Conservation (phyloP, 176 grass and related monocot species). For the Ananas comosus region DNA sequence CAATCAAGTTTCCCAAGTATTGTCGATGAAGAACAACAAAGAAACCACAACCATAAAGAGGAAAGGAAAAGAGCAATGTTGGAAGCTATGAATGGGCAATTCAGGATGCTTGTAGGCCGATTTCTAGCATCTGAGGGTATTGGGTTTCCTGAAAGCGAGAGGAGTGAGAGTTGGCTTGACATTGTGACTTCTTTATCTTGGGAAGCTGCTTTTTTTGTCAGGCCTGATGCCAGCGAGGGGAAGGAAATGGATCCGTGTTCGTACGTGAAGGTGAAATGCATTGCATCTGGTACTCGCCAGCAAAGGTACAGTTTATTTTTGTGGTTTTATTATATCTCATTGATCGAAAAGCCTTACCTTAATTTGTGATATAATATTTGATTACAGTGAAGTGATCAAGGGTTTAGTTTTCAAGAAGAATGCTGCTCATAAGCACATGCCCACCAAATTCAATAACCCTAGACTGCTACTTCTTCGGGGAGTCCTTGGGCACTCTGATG, state of each 20-base stretch:
- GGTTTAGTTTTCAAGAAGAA: conserved; percentile 97
- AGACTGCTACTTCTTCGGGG: conserved; percentile 79
- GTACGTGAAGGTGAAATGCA: conserved; percentile 95
- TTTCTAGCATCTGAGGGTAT: conserved; percentile 77
- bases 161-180: conserved; percentile 60
- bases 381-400: conserved; percentile 84
- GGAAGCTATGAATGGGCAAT: conserved; percentile 91
- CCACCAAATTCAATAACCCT: conserved; percentile 61
- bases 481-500: conserved; percentile 64
- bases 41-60: conserved; percentile 27
- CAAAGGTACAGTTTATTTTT: conserved; percentile 53
- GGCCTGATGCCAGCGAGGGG: conserved; percentile 73
- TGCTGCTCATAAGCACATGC: conserved; percentile 96
- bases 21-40: conserved; percentile 30
- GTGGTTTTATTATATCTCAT: not conserved
- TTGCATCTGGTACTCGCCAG: conserved; percentile 59
- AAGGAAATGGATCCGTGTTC: conserved; percentile 95
- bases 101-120: conserved; percentile 80
- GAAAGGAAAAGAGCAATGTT: conserved; percentile 76
- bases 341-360: not conserved
- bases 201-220: conserved; percentile 81
- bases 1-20: conserved; percentile 44
- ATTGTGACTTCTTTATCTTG: conserved; percentile 75
- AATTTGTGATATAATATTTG: conserved; percentile 14
- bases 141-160: conserved; percentile 27